Conservation (phyloP, 2,329 filamentous ascomycete genomes). For the Aspergillus hiratsukae region DNA sequence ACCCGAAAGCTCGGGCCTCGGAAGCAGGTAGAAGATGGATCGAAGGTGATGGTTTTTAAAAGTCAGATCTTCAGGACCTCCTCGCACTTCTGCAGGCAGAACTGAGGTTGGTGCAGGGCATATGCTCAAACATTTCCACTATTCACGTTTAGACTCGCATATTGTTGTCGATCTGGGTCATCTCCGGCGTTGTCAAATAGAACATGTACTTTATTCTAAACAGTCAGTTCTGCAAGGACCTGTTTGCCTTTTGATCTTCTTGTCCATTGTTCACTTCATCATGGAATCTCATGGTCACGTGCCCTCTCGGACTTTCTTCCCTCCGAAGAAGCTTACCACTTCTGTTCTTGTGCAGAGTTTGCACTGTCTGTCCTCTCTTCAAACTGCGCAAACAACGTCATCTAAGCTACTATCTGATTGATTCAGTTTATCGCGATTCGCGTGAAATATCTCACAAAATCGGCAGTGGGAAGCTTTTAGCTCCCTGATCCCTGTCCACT, state of each 20-base stretch:
- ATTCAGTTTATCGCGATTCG: conserved; percentile 16
- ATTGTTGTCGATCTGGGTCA: neutral
- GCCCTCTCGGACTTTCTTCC: neutral
- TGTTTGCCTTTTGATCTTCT: neutral
- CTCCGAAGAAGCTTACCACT: neutral
- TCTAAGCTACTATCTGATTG: conserved; percentile 23
- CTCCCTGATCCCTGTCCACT: neutral
- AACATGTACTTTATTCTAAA: neutral
- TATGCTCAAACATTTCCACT: neutral
- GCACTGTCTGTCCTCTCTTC: conserved; percentile 38
- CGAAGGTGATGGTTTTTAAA: conserved; percentile 52
- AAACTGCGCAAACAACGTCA: conserved; percentile 37
- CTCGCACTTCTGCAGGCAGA: neutral
- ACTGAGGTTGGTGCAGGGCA: neutral
- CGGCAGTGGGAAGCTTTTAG: conserved; percentile 6
- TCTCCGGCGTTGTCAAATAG: neutral
- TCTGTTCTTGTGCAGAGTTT: conserved; percentile 31
- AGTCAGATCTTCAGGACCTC: neutral
- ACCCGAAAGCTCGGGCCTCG: conserved; percentile 48
- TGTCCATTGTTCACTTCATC: too few relatives aligned
- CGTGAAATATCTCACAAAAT: conserved; percentile 3
- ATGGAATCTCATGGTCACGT: neutral
- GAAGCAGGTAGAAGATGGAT: conserved; percentile 53
- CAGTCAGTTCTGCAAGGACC: neutral
- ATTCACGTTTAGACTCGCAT: neutral